Evolutionary conservation across 2,329 filamentous ascomycete genomes (phyloP).

Genomic region (Ophiostoma tasmaniense): DNA sequence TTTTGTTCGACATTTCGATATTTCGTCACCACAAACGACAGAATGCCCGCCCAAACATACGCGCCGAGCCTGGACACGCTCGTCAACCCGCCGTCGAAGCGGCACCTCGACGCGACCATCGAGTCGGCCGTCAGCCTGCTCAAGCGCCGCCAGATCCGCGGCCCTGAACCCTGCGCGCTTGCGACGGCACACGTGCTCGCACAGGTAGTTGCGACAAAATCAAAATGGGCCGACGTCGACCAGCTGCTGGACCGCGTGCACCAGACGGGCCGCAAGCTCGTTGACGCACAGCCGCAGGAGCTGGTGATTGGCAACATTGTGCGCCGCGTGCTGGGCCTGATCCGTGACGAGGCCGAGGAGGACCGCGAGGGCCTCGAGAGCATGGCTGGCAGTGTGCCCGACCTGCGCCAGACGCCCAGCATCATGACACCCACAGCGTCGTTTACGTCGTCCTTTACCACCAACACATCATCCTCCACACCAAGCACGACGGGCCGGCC

Average conservation of each 20-base stretch:
- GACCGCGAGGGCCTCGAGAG: constrained; percentile 52
- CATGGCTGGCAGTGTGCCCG: constrained; percentile 30
- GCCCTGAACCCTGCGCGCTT: constrained; percentile 79
- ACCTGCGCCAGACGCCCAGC: constrained; percentile 30
- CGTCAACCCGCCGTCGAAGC: constrained; percentile 48
- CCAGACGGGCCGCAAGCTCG: constrained; percentile 66
- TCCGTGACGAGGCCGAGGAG: constrained; percentile 83
- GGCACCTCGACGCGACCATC: constrained; percentile 67
- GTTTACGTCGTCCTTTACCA: neutral
- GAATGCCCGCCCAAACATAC: constrained; percentile 50
- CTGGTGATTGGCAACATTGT: constrained; percentile 93
- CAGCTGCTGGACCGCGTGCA: constrained; percentile 74
- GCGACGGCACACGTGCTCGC: constrained; percentile 84
- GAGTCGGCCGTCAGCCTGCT: constrained; percentile 72
- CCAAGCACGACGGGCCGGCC: neutral
- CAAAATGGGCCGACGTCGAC: constrained; percentile 67
- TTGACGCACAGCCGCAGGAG: constrained; percentile 78
- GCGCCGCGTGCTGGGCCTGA: constrained; percentile 77
- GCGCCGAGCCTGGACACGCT: constrained; percentile 71
- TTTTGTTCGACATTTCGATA: neutral
- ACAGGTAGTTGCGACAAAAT: constrained; percentile 67
- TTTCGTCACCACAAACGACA: neutral
- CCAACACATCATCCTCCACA: neutral
- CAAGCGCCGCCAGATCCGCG: constrained; percentile 82
- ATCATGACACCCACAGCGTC: constrained; percentile 32